These are phyloP conservation scores for Euryodendron excelsum DNA, from an alignment of 148 eudicot genomes.

Conservation along the genomic window DNA sequence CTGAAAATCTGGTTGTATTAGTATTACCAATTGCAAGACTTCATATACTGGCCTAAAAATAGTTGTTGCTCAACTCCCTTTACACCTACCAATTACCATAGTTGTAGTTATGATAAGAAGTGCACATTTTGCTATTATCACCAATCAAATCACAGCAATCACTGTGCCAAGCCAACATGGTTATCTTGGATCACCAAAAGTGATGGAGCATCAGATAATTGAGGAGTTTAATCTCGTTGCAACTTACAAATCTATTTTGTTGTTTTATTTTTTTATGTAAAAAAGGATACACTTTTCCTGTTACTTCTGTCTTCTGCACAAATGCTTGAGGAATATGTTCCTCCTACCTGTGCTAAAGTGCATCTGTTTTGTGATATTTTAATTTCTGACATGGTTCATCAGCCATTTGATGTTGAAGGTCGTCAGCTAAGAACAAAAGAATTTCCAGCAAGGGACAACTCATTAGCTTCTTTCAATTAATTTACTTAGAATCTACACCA, in stretches of 20 bases:
- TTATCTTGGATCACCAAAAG: not conserved
- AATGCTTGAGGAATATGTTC: not conserved
- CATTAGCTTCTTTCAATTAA: too few relatives aligned
- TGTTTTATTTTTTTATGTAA: not conserved
- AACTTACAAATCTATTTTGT: too few relatives aligned
- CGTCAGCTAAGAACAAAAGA: too few relatives aligned
- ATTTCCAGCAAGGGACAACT: too few relatives aligned
- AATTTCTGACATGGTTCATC: too few relatives aligned
- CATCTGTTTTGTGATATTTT: not conserved
- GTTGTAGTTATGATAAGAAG: not conserved
- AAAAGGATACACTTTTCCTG: not conserved
- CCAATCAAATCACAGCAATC: not conserved
- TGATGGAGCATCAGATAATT: not conserved
- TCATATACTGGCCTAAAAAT: slow-evolving; percentile 2
- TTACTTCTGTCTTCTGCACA: not conserved
- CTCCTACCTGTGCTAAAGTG: not conserved
- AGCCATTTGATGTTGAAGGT: too few relatives aligned
- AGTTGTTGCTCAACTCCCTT: not conserved
- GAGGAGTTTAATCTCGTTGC: not conserved
- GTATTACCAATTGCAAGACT: not conserved
- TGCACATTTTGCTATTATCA: not conserved
- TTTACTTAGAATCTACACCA: too few relatives aligned
- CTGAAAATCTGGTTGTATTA: not conserved
- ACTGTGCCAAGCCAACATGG: not conserved
- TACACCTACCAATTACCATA: not conserved